These are phyloP conservation scores for Triticum dicoccoides DNA, from an alignment of 176 grass and related monocot genomes.

Conservation along the genomic window DNA sequence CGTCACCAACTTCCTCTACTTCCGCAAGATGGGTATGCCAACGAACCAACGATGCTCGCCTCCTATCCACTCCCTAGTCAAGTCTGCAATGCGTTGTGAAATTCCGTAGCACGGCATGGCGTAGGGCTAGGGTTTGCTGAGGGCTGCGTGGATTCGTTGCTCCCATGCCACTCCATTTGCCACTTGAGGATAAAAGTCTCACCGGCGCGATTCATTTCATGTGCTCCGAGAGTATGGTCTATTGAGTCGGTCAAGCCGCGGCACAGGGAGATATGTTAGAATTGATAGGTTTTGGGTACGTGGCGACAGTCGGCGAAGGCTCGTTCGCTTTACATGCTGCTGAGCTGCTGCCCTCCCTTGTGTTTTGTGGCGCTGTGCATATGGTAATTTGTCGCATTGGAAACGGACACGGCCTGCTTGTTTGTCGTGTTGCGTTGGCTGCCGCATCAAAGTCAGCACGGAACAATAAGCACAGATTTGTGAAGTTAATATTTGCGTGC, in stretches of 20 bases:
- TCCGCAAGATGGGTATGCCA: conserved; percentile 92
- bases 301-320: background rate
- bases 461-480: background rate
- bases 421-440: background rate
- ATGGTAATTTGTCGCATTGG: background rate
- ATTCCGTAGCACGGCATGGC: background rate
- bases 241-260: too few relatives aligned
- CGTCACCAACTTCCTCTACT: conserved; percentile 98
- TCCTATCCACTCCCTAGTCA: background rate
- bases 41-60: background rate
- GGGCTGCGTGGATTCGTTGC: background rate
- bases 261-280: background rate
- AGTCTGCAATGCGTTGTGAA: background rate
- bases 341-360: background rate
- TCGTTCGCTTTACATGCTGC: background rate
- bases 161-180: background rate
- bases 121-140: background rate
- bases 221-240: too few relatives aligned
- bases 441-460: background rate
- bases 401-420: background rate
- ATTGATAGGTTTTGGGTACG: background rate
- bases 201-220: background rate
- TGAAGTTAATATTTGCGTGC: background rate
- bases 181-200: background rate
- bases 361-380: background rate